A percentile compares a stretch with the other conserved stretches of the same genome.
phyloP scores from a whole-genome alignment of 225 moss, liverwort and hornwort genomes.

The Marchantia paleacea region DNA sequence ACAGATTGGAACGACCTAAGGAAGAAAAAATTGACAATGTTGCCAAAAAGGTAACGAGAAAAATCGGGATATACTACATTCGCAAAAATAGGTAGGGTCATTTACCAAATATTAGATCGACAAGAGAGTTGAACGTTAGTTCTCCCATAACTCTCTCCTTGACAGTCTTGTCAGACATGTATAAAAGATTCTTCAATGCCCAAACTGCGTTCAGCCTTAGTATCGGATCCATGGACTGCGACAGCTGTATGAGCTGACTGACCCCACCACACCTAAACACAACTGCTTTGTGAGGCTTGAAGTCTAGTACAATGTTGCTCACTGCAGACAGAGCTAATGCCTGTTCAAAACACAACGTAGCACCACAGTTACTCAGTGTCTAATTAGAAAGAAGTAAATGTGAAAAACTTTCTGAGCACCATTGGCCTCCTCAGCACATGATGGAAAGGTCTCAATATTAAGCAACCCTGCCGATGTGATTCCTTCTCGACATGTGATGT shows the following conservation, averaged over 20 bases:
- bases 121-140: conserved; percentile 72
- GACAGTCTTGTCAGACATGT: conserved; percentile 81
- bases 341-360: conserved; percentile 39
- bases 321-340: conserved; percentile 85
- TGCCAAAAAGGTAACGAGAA: too few species aligned
- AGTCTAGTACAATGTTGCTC: conserved; percentile 92
- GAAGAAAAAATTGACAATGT: too few species aligned
- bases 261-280: conserved; percentile 87
- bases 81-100: neutral
- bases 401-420: neutral
- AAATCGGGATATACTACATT: too few species aligned
- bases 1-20: too few species aligned
- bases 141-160: conserved; percentile 82
- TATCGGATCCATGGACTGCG: conserved; percentile 83
- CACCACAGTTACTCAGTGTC: neutral
- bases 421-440: neutral
- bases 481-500: neutral
- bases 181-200: conserved; percentile 94
- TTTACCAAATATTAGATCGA: conserved; percentile 83
- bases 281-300: conserved; percentile 72
- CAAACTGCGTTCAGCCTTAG: conserved; percentile 85
- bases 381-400: neutral
- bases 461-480: neutral
- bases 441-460: neutral
- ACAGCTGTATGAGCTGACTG: conserved; percentile 78